phyloP scores from a whole-genome alignment of 108 stramenopile genomes.

The Nannochloropsis gaditana region DNA sequence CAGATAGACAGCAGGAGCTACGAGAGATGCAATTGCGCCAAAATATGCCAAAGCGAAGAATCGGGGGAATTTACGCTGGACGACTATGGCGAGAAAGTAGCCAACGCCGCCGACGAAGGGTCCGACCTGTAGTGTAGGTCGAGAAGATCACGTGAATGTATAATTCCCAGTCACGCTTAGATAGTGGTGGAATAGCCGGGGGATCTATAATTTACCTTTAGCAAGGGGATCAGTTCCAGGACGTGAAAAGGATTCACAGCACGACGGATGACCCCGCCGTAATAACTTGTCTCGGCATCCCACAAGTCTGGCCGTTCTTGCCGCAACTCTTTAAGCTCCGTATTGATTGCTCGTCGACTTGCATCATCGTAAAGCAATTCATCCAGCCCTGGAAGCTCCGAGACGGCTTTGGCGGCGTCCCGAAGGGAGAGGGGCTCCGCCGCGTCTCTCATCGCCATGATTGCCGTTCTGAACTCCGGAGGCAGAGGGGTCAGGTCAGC shows the following conservation, averaged over 20 bases:
- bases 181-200: neutral
- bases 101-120: slow-evolving; percentile 8
- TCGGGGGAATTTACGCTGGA: slow-evolving; percentile 7
- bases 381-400: neutral
- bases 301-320: neutral
- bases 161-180: neutral
- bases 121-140: neutral
- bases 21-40: neutral
- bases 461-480: slow-evolving; percentile 1
- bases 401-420: neutral
- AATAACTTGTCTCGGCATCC: slow-evolving; percentile 20
- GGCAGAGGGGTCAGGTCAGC: slow-evolving; percentile 11
- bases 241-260: slow-evolving; percentile 10
- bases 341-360: neutral
- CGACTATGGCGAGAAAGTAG: slow-evolving; percentile 4
- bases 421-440: neutral
- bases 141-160: neutral
- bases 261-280: neutral
- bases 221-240: slow-evolving; percentile 3
- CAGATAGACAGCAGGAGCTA: neutral
- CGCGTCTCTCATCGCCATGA: neutral
- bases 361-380: neutral
- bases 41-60: neutral
- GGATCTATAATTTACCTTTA: neutral
- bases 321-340: neutral